A percentile compares a stretch with the other conserved stretches of the same genome.
These are phyloP conservation scores for Ananas comosus DNA, from an alignment of 176 grass and related monocot genomes.

Conservation along the genomic window DNA sequence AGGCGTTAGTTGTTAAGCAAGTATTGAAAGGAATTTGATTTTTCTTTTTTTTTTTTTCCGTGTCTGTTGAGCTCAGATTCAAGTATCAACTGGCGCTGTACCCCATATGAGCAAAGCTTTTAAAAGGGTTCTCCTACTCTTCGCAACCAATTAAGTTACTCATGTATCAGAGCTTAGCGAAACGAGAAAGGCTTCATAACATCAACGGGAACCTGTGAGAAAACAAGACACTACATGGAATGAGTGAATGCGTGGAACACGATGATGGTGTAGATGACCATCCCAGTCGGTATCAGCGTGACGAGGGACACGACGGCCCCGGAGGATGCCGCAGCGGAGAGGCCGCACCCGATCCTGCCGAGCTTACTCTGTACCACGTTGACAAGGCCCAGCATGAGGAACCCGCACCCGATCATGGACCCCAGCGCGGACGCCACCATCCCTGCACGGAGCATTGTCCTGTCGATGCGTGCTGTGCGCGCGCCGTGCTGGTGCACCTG, in stretches of 20 bases:
- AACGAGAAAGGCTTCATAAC: no score
- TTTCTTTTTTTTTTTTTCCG: no score
- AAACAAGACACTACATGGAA: neutral
- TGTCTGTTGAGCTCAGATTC: no score
- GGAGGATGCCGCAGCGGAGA: constrained; percentile 3
- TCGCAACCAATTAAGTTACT: no score
- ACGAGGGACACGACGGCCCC: constrained; percentile 29
- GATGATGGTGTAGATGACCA: constrained; percentile 37
- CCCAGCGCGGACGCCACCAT: constrained; percentile 27
- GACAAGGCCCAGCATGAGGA: constrained; percentile 34
- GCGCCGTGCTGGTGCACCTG: constrained; percentile 6
- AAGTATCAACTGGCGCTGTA: no score
- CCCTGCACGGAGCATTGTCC: constrained; percentile 22
- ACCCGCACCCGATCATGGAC: constrained; percentile 32
- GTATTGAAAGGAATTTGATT: no score
- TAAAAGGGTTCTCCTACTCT: no score
- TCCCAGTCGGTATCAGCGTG: constrained; percentile 26
- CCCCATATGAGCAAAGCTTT: no score
- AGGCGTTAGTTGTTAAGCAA: no score
- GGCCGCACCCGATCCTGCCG: constrained; percentile 36
- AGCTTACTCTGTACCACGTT: constrained; percentile 44
- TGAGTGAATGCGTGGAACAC: constrained; percentile 37
- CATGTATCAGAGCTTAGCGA: no score
- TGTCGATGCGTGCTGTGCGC: constrained; percentile 15
- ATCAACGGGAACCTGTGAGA: neutral